Conservation (phyloP, 306 rosid genomes). For the Clitoria ternatea region DNA sequence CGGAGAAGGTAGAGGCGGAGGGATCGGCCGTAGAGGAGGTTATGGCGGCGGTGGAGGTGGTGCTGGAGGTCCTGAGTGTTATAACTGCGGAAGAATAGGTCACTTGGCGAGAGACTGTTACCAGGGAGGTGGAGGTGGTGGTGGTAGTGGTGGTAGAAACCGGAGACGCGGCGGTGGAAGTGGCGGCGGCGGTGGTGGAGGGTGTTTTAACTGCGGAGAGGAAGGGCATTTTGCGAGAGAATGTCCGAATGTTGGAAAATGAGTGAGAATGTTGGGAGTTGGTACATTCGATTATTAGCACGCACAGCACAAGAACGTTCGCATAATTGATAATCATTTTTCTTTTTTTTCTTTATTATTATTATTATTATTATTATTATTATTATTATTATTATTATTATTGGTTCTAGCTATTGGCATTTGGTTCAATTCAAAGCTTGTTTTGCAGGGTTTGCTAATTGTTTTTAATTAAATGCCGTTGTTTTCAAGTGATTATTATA, state of each 20-base stretch:
- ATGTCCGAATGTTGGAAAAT: constrained; percentile 41
- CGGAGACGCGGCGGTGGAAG: constrained; percentile 24
- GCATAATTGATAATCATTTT: too few species aligned
- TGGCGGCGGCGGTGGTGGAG: constrained; percentile 30
- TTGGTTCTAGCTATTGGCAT: constrained; percentile 25
- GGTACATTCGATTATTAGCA: too few species aligned
- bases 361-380: too few species aligned
- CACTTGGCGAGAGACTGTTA: constrained; percentile 64
- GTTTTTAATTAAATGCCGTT: constrained; percentile 10
- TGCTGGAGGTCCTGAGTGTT: constrained; percentile 50
- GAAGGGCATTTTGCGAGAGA: constrained; percentile 88
- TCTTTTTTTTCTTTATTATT: too few species aligned
- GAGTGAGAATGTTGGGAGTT: constrained; percentile 20
- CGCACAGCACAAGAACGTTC: not conserved
- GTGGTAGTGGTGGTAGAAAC: not conserved
- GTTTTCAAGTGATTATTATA: not conserved
- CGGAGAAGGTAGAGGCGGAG: constrained; percentile 24
- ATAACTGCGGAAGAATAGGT: constrained; percentile 64
- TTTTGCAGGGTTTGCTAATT: constrained; percentile 28
- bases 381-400: not conserved
- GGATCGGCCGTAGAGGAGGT: constrained; percentile 16
- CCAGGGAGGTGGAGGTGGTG: constrained; percentile 31
- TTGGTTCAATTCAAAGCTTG: not conserved
- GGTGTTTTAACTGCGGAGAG: constrained; percentile 68
- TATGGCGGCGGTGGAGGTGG: constrained; percentile 26